Conservation (phyloP, 1,139 yeast species). For the Suhomyces panamericanus region DNA sequence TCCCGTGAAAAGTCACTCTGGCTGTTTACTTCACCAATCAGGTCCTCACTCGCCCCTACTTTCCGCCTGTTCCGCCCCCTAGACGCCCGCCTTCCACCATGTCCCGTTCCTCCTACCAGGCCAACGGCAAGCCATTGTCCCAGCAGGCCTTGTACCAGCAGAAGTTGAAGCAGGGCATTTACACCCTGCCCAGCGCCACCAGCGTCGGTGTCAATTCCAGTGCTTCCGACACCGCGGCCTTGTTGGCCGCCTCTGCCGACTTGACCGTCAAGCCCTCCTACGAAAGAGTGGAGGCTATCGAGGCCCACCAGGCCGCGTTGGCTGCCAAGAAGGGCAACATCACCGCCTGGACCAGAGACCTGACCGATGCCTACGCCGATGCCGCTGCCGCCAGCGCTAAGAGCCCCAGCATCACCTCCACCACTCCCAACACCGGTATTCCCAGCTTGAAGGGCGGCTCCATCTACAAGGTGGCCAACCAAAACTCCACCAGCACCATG, state of each 20-base stretch:
- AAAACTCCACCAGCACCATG: constrained; percentile 47
- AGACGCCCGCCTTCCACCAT: constrained; percentile 15
- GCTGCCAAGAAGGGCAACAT: constrained; percentile 49
- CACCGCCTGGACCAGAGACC: constrained; percentile 47
- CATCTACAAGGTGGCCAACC: constrained; percentile 44
- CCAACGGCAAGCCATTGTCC: constrained; percentile 67
- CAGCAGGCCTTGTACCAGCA: constrained; percentile 78
- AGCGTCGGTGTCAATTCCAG: constrained; percentile 68
- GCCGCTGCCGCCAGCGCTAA: constrained; percentile 32
- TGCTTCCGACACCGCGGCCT: constrained; percentile 77
- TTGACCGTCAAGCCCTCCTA: constrained; percentile 61
- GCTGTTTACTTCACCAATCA: not conserved
- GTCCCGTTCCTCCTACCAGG: constrained; percentile 59
- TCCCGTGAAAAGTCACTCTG: no score
- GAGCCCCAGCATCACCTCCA: constrained; percentile 12
- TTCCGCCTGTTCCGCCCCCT: no score
- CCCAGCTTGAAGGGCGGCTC: constrained; percentile 33
- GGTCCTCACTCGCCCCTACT: not conserved
- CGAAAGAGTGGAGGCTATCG: constrained; percentile 58
- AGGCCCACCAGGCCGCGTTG: constrained; percentile 65
- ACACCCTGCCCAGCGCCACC: constrained; percentile 65
- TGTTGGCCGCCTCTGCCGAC: constrained; percentile 67
- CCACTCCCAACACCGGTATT: constrained; percentile 39
- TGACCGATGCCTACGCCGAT: constrained; percentile 48
- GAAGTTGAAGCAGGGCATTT: constrained; percentile 73